A percentile compares a stretch with the other conserved stretches of the same genome.
Conservation (phyloP, 176 grass and related monocot genomes). For the Ensete glaucum region DNA sequence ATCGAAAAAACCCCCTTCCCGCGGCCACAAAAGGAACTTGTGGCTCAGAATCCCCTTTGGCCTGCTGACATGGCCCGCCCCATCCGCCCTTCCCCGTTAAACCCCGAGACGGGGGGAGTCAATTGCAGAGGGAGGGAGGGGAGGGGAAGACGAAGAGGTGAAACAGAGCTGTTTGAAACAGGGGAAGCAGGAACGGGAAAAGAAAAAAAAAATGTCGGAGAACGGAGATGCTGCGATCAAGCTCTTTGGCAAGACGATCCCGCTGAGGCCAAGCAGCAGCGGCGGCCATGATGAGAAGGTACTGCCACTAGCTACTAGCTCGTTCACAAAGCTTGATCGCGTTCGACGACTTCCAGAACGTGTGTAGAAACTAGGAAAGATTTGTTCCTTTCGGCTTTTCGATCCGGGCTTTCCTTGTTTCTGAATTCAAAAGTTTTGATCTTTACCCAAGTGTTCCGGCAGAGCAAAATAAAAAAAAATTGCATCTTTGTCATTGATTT, state of each 20-base stretch:
- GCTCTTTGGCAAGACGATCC: conserved; percentile 20
- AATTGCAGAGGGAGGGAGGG: no score
- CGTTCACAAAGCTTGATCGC: not conserved
- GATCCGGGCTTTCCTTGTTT: not conserved
- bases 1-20: conserved; percentile 10
- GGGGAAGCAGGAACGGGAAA: not conserved
- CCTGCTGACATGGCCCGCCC: conserved; percentile 7
- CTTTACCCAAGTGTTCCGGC: not conserved
- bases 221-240: conserved; percentile 1
- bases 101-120: not conserved
- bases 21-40: conserved; percentile 19
- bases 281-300: not conserved
- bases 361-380: not conserved
- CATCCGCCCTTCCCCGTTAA: not conserved
- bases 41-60: conserved; percentile 10
- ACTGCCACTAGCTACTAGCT: not conserved
- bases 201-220: not conserved
- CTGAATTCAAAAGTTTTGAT: not conserved
- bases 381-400: not conserved
- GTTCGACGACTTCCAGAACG: not conserved
- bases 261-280: not conserved
- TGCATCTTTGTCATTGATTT: not conserved
- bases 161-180: not conserved
- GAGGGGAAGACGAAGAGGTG: no score
- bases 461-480: not conserved